Conservation (phyloP, 202 grass and related monocot species). For the Setaria italica region DNA sequence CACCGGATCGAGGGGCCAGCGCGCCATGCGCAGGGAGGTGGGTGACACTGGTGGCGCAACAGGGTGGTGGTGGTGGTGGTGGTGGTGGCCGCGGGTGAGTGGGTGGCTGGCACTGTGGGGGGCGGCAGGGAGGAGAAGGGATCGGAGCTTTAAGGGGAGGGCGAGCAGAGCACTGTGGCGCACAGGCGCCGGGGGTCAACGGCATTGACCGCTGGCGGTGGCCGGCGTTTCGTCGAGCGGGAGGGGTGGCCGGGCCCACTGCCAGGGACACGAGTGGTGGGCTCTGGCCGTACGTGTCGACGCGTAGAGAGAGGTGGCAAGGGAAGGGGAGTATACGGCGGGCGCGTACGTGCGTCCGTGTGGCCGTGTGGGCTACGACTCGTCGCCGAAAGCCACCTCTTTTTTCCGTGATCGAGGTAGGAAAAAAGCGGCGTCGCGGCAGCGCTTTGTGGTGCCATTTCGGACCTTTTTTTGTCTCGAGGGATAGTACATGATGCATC, state of each 20-base stretch:
- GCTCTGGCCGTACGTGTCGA: neutral
- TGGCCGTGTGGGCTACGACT: constrained; percentile 23
- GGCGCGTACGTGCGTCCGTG: neutral
- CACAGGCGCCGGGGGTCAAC: neutral
- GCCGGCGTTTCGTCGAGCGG: constrained; percentile 42
- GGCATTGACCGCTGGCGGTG: constrained; percentile 19
- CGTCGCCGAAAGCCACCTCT: constrained; percentile 16
- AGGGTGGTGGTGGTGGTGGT: neutral
- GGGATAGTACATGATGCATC: too few relatives aligned
- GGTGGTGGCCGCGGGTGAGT: neutral
- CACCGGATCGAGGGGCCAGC: constrained; percentile 9
- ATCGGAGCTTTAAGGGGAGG: constrained; percentile 11
- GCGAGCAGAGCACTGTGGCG: constrained; percentile 29
- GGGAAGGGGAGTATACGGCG: neutral
- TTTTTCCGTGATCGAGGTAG: constrained; percentile 12
- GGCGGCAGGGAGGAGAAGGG: neutral
- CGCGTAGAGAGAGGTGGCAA: neutral
- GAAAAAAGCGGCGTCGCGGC: neutral
- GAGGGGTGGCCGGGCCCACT: neutral
- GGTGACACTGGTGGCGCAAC: constrained; percentile 52
- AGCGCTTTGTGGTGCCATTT: neutral
- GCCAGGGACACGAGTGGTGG: neutral
- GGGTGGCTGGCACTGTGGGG: constrained; percentile 46
- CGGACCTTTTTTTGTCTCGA: too few relatives aligned
- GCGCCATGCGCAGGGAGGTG: constrained; percentile 38